phyloP scores from a whole-genome alignment of 2,329 filamentous ascomycete genomes.

The Fusarium pseudoanthophilum region DNA sequence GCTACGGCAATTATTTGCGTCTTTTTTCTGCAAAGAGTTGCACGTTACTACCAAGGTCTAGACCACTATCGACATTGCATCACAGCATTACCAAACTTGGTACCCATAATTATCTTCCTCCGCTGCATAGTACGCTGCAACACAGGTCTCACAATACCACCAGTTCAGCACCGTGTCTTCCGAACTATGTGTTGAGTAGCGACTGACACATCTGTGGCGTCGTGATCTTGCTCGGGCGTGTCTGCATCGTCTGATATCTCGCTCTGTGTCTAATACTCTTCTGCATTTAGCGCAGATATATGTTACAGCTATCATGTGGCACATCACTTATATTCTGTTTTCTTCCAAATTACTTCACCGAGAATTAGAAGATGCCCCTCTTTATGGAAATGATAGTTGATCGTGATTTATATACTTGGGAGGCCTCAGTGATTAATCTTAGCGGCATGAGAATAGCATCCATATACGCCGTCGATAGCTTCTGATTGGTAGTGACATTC shows the following conservation, averaged over 20 bases:
- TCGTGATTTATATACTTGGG: background rate
- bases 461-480: rapidly evolving
- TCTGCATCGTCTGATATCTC: background rate
- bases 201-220: background rate
- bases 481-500: background rate
- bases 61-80: no score
- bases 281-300: background rate
- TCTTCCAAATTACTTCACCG: no score
- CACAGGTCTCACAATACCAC: background rate
- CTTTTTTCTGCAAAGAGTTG: rapidly evolving
- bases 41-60: no score
- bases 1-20: rapidly evolving
- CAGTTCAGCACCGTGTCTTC: background rate
- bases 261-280: background rate
- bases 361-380: no score
- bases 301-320: background rate
- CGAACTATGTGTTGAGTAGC: background rate
- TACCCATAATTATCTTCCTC: background rate
- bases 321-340: no score
- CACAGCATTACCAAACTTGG: background rate
- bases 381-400: background rate
- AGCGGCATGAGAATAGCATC: rapidly evolving
- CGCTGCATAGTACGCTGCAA: background rate
- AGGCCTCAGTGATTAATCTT: background rate
- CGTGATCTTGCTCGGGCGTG: background rate